Conservation (phyloP, 2,329 filamentous ascomycete genomes). For the Fusarium illudens region DNA sequence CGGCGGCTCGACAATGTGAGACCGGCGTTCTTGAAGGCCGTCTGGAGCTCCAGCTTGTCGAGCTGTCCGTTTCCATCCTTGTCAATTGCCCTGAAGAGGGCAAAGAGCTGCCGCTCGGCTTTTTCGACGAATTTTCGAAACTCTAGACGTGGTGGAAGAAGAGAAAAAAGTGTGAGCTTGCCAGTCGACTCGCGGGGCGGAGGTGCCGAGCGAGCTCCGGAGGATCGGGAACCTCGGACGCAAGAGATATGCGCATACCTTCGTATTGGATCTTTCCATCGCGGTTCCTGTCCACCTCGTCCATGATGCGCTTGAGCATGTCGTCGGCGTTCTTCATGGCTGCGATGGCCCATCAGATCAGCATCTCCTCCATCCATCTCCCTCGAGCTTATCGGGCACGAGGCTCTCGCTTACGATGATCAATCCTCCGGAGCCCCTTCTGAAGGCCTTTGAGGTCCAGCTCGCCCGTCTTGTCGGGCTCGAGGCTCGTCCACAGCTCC, state of each 20-base stretch:
- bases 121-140: conserved; percentile 88
- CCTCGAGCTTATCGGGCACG: conserved; percentile 8
- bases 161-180: conserved; percentile 31
- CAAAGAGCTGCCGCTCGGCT: conserved; percentile 83
- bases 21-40: conserved; percentile 80
- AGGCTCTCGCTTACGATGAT: conserved; percentile 74
- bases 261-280: conserved; percentile 93
- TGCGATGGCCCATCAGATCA: conserved; percentile 48
- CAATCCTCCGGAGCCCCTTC: conserved; percentile 84
- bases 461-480: conserved; percentile 77
- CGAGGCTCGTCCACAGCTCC: conserved; percentile 83
- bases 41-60: conserved; percentile 82
- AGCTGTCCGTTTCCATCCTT: conserved; percentile 84
- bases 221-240: conserved; percentile 14
- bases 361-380: conserved; percentile 25
- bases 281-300: conserved; percentile 82
- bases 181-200: conserved; percentile 3
- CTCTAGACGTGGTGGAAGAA: conserved; percentile 61
- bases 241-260: conserved; percentile 62
- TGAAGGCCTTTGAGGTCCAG: conserved; percentile 86
- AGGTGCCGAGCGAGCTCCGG: conserved; percentile 18
- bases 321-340: conserved; percentile 89
- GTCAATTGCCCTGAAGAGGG: conserved; percentile 88
- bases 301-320: conserved; percentile 82
- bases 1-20: conserved; percentile 80